phyloP scores from a whole-genome alignment of 345 rosid species.

The Populus ilicifolia region DNA sequence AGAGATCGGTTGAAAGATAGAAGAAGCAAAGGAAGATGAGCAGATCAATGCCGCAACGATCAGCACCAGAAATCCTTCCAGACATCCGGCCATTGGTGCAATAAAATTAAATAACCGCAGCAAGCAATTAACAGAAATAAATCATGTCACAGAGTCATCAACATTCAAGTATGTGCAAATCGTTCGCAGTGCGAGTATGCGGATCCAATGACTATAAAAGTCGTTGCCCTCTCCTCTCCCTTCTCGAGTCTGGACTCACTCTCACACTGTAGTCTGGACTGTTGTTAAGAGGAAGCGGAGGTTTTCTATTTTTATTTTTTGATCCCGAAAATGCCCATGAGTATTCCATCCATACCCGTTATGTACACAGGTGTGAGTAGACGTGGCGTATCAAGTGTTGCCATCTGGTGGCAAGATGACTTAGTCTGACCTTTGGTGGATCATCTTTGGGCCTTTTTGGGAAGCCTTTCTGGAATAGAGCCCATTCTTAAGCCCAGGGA shows the following conservation, averaged over 20 bases:
- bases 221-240: not conserved
- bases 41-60: conserved; percentile 45
- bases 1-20: conserved; percentile 71
- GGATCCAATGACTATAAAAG: not conserved
- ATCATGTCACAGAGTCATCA: not conserved
- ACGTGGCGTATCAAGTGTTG: not conserved
- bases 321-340: not conserved
- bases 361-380: not conserved
- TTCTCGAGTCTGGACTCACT: not conserved
- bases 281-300: not conserved
- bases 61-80: conserved; percentile 37
- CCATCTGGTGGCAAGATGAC: not conserved
- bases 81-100: conserved; percentile 30
- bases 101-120: not conserved
- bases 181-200: not conserved
- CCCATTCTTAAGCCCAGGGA: not conserved
- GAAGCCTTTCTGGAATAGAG: not conserved
- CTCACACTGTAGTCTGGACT: not conserved
- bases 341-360: not conserved
- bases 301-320: not conserved
- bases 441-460: not conserved
- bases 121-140: not conserved
- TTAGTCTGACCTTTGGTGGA: not conserved
- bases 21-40: conserved; percentile 34
- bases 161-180: conserved; percentile 2